These are phyloP conservation scores for Echinosophora koreensis DNA, from an alignment of 306 rosid genomes.

Conservation along the genomic window DNA sequence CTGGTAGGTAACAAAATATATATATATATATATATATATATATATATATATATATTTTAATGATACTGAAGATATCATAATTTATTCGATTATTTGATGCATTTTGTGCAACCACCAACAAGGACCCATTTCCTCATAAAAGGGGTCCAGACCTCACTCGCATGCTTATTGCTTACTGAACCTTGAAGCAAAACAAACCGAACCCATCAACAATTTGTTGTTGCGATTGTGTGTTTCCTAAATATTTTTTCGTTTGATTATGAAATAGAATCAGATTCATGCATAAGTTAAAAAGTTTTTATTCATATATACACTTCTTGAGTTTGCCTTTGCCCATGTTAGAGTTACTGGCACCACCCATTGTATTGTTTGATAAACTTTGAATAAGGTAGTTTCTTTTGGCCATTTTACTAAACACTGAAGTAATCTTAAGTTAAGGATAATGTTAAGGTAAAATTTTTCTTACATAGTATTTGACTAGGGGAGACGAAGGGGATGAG, in stretches of 20 bases:
- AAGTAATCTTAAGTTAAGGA: too few relatives aligned
- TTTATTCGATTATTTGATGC: neutral
- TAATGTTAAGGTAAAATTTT: too few relatives aligned
- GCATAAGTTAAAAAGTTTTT: neutral
- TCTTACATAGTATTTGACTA: too few relatives aligned
- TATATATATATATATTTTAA: neutral
- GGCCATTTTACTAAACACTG: too few relatives aligned
- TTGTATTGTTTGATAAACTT: too few relatives aligned
- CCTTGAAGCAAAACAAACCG: neutral
- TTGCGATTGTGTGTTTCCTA: neutral
- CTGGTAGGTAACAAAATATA: neutral
- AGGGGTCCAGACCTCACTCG: neutral
- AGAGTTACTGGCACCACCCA: too few relatives aligned
- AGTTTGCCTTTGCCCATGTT: too few relatives aligned
- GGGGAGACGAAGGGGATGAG: too few relatives aligned
- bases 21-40: too few relatives aligned
- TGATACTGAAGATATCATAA: neutral
- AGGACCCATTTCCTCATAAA: constrained; percentile 26
- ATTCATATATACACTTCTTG: neutral
- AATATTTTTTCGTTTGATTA: neutral
- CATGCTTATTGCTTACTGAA: neutral
- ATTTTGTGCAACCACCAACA: neutral
- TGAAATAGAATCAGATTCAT: neutral
- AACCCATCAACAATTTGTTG: neutral
- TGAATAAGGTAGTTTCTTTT: too few relatives aligned